A percentile compares a stretch with the other conserved stretches of the same genome.
Conservation (phyloP, 2,329 filamentous ascomycete genomes). For the Colletotrichum chlorophyti region DNA sequence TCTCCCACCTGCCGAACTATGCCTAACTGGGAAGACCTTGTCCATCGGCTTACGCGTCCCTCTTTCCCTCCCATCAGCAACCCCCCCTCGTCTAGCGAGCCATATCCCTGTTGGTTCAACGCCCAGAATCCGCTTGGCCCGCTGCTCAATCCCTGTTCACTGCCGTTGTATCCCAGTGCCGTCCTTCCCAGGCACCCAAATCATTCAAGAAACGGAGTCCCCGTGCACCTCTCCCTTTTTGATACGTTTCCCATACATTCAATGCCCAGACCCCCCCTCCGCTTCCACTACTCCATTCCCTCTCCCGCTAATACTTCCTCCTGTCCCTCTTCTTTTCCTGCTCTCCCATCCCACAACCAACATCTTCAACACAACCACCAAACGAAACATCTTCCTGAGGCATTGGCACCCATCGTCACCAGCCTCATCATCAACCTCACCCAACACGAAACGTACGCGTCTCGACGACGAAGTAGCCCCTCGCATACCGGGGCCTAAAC, state of each 20-base stretch:
- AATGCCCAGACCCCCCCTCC: conserved; percentile 16
- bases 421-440: conserved; percentile 7
- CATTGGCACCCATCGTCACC: conserved; percentile 10
- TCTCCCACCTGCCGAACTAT: conserved; percentile 8
- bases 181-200: conserved; percentile 27
- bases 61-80: conserved; percentile 11
- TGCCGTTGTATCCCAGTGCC: no score
- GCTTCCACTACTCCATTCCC: conserved; percentile 10
- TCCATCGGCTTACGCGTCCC: conserved; percentile 29
- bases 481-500: neutral
- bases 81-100: neutral
- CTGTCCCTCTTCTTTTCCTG: neutral
- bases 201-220: conserved; percentile 25
- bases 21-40: conserved; percentile 2
- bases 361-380: conserved; percentile 4
- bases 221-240: conserved; percentile 13
- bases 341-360: conserved; percentile 1
- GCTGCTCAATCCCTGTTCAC: conserved; percentile 14
- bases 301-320: no score
- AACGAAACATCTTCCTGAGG: conserved; percentile 12
- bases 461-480: no score
- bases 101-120: conserved; percentile 22
- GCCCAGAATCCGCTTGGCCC: conserved; percentile 25
- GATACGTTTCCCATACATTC: conserved; percentile 24
- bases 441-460: neutral